Evolutionary conservation across 202 grass and related monocot genomes (phyloP).

Genomic region (Carex sylvatica): DNA sequence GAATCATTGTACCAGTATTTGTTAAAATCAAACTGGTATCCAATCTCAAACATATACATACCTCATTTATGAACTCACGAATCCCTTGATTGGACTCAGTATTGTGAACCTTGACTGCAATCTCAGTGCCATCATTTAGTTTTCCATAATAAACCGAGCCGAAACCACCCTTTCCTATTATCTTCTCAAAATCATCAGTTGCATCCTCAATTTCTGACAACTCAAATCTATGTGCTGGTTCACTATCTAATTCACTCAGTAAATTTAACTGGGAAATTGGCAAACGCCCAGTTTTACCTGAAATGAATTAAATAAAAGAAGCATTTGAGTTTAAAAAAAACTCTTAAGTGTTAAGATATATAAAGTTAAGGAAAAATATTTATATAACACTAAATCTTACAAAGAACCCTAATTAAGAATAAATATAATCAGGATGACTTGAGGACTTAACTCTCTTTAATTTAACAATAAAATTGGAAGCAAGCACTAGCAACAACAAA

Average conservation of each 20-base stretch:
- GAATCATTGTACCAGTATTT: background rate
- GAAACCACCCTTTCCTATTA: slow-evolving; percentile 84
- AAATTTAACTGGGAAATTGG: slow-evolving; percentile 44
- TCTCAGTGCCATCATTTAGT: slow-evolving; percentile 66
- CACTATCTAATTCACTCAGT: slow-evolving; percentile 61
- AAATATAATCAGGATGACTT: background rate
- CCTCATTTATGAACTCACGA: slow-evolving; percentile 89
- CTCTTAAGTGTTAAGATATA: background rate
- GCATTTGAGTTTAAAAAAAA: background rate
- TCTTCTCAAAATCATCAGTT: slow-evolving; percentile 63
- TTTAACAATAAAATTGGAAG: background rate
- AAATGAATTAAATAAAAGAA: background rate
- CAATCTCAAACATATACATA: slow-evolving; percentile 23
- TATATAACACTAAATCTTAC: background rate
- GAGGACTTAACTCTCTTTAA: background rate
- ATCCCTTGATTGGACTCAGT: slow-evolving; percentile 91
- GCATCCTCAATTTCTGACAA: slow-evolving; percentile 93
- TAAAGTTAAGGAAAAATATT: background rate
- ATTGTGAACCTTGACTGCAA: slow-evolving; percentile 92
- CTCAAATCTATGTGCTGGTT: slow-evolving; percentile 73
- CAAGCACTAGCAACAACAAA: background rate
- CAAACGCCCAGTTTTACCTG: slow-evolving; percentile 35
- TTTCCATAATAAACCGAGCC: slow-evolving; percentile 91
- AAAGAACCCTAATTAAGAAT: background rate
- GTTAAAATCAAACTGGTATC: background rate